Evolutionary conservation across 2,329 filamentous ascomycete species (phyloP).

Genomic region (Colletotrichum lupini): DNA sequence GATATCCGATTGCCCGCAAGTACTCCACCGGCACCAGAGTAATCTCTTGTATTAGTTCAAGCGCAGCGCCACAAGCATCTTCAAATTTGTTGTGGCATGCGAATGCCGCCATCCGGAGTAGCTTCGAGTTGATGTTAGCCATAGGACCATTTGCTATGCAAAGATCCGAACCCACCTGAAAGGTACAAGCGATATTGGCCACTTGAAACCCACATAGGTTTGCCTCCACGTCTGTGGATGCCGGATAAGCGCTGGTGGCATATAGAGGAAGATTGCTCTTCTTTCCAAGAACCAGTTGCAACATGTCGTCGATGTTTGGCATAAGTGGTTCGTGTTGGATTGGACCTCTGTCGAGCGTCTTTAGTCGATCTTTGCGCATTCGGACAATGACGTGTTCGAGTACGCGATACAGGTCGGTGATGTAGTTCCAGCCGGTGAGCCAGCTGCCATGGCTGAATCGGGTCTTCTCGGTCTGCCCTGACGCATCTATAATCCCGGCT

Average conservation of each 20-base stretch:
- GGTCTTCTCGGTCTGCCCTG: slow-evolving; percentile 5
- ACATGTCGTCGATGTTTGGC: slow-evolving; percentile 30
- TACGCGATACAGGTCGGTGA: slow-evolving; percentile 65
- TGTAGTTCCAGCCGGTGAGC: slow-evolving; percentile 68
- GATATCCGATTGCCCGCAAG: slow-evolving; percentile 34
- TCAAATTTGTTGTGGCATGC: slow-evolving; percentile 35
- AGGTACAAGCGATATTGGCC: slow-evolving; percentile 48
- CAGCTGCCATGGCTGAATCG: slow-evolving; percentile 45
- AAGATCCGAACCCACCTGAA: slow-evolving; percentile 37
- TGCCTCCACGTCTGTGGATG: slow-evolving; percentile 34
- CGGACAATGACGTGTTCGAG: slow-evolving; percentile 60
- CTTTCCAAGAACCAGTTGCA: slow-evolving; percentile 21
- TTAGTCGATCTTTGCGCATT: slow-evolving; percentile 30
- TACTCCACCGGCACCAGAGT: slow-evolving; percentile 31
- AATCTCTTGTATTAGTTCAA: slow-evolving; percentile 34
- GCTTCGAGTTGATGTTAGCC: slow-evolving; percentile 9
- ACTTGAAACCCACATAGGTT: slow-evolving; percentile 49
- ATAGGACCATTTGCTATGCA: too few species aligned
- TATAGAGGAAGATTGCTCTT: slow-evolving; percentile 23
- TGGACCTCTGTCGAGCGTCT: slow-evolving; percentile 22
- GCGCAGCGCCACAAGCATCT: slow-evolving; percentile 32
- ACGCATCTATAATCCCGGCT: slow-evolving; percentile 19
- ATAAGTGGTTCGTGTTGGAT: slow-evolving; percentile 24
- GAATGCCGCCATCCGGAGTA: slow-evolving; percentile 34
- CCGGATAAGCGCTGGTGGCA: slow-evolving; percentile 16